A percentile compares a stretch with the other conserved stretches of the same genome.
phyloP scores from a whole-genome alignment of 2,329 filamentous ascomycete species.

The Fusarium veterinarium region DNA sequence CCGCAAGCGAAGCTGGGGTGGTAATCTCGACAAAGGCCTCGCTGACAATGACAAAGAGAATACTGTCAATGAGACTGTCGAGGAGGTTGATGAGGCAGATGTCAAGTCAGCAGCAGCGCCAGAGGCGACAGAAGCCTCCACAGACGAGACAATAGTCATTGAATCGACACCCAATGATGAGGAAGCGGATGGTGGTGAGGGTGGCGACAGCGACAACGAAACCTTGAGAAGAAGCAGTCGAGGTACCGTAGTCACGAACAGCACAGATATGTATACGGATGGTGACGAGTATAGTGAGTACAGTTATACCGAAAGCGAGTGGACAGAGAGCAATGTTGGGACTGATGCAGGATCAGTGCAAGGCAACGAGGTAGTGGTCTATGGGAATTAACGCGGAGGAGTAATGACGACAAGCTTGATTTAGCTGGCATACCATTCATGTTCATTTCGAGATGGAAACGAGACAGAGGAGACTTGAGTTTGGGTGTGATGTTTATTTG shows the following conservation, averaged over 20 bases:
- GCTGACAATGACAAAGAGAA: conserved; percentile 73
- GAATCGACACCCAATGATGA: conserved; percentile 35
- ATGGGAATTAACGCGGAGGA: conserved; percentile 43
- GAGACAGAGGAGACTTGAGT: not conserved
- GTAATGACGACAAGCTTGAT: conserved; percentile 14
- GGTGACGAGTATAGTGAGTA: conserved; percentile 54
- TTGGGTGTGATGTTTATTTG: conserved; percentile 1
- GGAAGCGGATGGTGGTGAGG: conserved; percentile 38
- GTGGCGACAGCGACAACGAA: conserved; percentile 61
- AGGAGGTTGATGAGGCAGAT: conserved; percentile 60
- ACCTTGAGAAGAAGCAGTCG: conserved; percentile 62
- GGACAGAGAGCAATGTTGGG: conserved; percentile 58
- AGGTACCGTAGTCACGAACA: conserved; percentile 59
- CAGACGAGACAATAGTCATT: conserved; percentile 43
- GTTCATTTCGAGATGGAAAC: conserved; percentile 10
- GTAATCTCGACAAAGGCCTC: conserved; percentile 59
- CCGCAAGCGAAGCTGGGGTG: conserved; percentile 78
- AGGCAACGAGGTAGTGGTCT: conserved; percentile 51
- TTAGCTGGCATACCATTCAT: conserved; percentile 25
- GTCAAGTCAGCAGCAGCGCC: conserved; percentile 30
- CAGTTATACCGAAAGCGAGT: conserved; percentile 60
- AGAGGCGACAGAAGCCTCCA: conserved; percentile 34
- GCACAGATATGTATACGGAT: conserved; percentile 52
- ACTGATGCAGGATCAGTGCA: conserved; percentile 43
- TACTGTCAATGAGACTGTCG: conserved; percentile 69